Conservation (phyloP, 2,329 filamentous ascomycete genomes). For the Microsporum audouinii region DNA sequence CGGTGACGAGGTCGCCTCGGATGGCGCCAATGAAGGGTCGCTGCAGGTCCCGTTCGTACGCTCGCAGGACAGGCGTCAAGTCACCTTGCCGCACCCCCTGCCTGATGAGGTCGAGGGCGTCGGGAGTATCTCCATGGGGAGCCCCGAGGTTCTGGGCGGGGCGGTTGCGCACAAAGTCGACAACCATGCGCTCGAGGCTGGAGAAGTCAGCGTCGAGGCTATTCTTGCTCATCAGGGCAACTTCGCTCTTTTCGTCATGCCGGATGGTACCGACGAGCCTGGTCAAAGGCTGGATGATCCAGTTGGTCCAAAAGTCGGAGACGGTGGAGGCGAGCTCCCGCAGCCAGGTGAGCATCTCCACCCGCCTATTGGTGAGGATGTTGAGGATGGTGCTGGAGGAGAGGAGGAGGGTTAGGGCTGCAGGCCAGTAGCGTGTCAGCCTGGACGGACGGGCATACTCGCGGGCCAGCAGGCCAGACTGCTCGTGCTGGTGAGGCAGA, state of each 20-base stretch:
- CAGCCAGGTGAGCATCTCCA: conserved; percentile 71
- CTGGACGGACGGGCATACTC: conserved; percentile 64
- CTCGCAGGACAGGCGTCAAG: conserved; percentile 77
- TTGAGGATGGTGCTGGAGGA: conserved; percentile 81
- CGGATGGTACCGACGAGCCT: conserved; percentile 85
- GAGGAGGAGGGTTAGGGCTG: conserved; percentile 56
- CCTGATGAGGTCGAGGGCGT: conserved; percentile 62
- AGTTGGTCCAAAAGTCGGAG: conserved; percentile 89
- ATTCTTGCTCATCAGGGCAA: conserved; percentile 91
- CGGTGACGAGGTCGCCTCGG: conserved; percentile 74
- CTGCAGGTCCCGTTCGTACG: conserved; percentile 80
- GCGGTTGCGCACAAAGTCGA: conserved; percentile 83
- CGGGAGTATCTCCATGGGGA: conserved; percentile 46
- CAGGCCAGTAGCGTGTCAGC: conserved; percentile 80
- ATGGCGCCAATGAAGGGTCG: conserved; percentile 73
- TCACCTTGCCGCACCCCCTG: conserved; percentile 81
- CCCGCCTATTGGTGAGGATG: conserved; percentile 60
- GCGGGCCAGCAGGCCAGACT: conserved; percentile 45
- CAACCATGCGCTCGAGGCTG: conserved; percentile 92
- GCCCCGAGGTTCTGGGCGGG: conserved; percentile 39
- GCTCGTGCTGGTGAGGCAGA: conserved; percentile 54
- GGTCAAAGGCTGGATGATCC: conserved; percentile 75
- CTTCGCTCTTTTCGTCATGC: conserved; percentile 83
- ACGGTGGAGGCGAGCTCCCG: conserved; percentile 65
- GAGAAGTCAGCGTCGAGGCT: conserved; percentile 82